Evolutionary conservation across 2,329 filamentous ascomycete species (phyloP), one percentile per base, ranked within the genome.

Genomic region (Alternaria burnsii): DNA sequence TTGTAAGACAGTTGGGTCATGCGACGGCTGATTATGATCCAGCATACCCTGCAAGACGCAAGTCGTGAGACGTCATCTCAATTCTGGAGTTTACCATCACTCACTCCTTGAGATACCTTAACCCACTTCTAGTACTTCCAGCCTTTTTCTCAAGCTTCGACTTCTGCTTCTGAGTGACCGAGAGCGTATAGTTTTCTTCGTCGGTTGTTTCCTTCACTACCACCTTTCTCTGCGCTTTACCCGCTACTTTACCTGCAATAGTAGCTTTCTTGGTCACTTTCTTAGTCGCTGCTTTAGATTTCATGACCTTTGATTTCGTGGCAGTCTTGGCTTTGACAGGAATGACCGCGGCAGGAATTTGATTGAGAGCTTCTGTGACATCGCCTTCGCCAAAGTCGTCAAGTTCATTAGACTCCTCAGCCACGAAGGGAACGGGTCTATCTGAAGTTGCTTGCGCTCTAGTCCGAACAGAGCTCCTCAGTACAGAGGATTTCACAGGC

Each of bases 211-310:
- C 44, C 12, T 38, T n/a, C 3, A 48, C 42, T 18, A 24, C 42
- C 26, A 28, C 34, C 34, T 51, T 20, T 12, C 11, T 22, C 38
- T 36, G 22, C 28, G 36, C 18, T n/a, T 43, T 46, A 5, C 22
- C 42, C 12, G 11, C 61, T n/a, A 55, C 52, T 18, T 22, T 47
- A 6, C 62, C 61, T 42, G 42, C 48, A 9, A 28, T 28, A 18
- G 20, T 24, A 18, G 53, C 53, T 28, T 55, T 55, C 20, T 47
- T 55, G n/a, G 18, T 47, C n/a, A 55, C 2, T 22, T 47, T 55
- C 14, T 36, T 24, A 6, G 46, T 24, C 16, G 11, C 32, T 7
- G 11, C 11, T 26, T 7, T 38, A 26, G 41, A 18, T 20, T 30
- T 47, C 5, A 22, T 47, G 1, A 20, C 14, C 12, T 38, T 24